Evolutionary conservation across 208 protist genomes (phyloP).

Genomic region (Trypanosoma melophagium): DNA sequence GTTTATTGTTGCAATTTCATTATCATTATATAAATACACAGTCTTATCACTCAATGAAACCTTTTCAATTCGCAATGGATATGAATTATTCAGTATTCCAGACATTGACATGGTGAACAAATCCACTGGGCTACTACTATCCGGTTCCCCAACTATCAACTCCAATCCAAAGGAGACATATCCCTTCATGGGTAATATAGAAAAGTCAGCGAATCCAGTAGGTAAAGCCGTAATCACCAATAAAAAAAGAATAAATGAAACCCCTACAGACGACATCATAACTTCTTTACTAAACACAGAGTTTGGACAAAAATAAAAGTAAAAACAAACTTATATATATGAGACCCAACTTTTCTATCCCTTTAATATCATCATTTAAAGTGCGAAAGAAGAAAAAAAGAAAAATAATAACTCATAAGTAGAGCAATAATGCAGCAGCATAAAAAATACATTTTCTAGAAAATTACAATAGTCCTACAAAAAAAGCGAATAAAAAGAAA

Average conservation of each 20-base stretch:
- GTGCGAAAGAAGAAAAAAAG: no score
- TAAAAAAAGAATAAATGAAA: background rate
- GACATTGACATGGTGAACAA: background rate
- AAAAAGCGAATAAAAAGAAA: background rate
- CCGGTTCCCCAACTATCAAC: background rate
- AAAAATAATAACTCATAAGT: conserved; percentile 5
- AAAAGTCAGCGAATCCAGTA: background rate
- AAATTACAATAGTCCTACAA: background rate
- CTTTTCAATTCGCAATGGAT: background rate
- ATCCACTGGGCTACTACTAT: background rate
- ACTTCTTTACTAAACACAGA: no score
- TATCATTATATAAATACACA: background rate
- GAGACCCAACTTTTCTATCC: no score
- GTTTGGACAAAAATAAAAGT: no score
- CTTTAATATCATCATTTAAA: no score
- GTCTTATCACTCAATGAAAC: background rate
- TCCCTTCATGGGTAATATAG: background rate
- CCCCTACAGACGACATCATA: no score
- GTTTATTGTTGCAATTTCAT: background rate
- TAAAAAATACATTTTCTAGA: conserved; percentile 11
- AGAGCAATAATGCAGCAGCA: conserved; percentile 1
- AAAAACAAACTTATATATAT: no score
- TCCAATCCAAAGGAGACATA: background rate
- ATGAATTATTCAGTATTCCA: background rate
- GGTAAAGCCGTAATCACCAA: background rate